Percentiles rank a stretch among this genome's conserved stretches.
These are phyloP conservation scores for Melanopsichium pennsylvanicum DNA, from an alignment of 1,284 basidiomycete genomes.

Conservation along the genomic window DNA sequence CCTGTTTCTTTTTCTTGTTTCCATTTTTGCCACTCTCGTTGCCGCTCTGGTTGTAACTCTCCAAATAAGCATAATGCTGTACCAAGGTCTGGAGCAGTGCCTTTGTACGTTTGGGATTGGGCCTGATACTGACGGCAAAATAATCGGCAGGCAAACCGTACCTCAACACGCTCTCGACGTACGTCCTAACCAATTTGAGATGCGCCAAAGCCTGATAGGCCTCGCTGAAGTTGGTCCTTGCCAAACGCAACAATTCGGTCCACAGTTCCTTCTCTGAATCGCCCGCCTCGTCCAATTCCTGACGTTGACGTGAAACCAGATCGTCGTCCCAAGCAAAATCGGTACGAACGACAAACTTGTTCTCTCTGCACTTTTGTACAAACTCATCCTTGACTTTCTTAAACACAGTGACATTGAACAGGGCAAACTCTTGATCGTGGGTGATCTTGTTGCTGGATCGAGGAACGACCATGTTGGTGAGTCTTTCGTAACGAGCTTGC, in stretches of 20 bases:
- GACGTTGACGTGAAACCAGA: conserved; percentile 80
- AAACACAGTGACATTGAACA: conserved; percentile 91
- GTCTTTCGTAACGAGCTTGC: conserved; percentile 85
- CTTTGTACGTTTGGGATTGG: conserved; percentile 80
- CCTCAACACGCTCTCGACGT: conserved; percentile 92
- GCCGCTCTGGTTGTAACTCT: conserved; percentile 68
- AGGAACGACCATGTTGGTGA: conserved; percentile 92
- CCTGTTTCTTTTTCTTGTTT: conserved; percentile 13
- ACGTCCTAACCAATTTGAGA: conserved; percentile 87
- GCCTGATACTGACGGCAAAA: conserved; percentile 77
- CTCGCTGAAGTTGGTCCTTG: conserved; percentile 96
- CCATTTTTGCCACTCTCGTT: neutral
- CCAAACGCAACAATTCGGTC: conserved; percentile 92
- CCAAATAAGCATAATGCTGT: conserved; percentile 81
- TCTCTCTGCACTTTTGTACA: conserved; percentile 90
- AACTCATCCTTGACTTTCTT: conserved; percentile 90
- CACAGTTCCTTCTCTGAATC: conserved; percentile 95
- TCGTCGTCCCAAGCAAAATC: conserved; percentile 94
- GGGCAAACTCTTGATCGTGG: conserved; percentile 85
- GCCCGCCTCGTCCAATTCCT: conserved; percentile 81
- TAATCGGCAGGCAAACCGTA: conserved; percentile 96
- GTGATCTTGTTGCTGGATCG: conserved; percentile 80
- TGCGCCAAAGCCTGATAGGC: conserved; percentile 93
- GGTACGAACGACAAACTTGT: conserved; percentile 88
- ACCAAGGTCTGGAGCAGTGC: conserved; percentile 80